Conservation (phyloP, 257 asterid species). For the Solanum arcanum region DNA sequence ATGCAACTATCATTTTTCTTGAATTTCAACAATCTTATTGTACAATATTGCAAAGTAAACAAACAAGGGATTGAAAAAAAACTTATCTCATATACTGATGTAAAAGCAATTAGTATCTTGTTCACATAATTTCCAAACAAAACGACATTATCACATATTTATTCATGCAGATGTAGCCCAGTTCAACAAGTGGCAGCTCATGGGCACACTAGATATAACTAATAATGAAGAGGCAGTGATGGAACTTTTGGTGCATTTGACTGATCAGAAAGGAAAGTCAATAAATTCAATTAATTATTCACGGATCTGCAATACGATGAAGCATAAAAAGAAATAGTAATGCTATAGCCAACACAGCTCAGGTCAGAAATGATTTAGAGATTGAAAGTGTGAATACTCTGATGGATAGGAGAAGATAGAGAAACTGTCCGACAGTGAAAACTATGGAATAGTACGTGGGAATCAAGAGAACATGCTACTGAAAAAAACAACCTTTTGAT, state of each 20-base stretch:
- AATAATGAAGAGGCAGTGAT: not conserved
- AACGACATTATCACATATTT: not conserved
- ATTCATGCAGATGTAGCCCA: not conserved
- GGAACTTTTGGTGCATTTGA: not conserved
- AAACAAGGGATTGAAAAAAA: not conserved
- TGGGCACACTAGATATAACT: not conserved
- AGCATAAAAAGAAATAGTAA: not conserved
- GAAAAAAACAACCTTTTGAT: not conserved
- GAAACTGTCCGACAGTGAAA: not conserved
- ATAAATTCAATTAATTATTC: not conserved
- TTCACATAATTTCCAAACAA: not conserved
- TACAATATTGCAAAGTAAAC: not conserved
- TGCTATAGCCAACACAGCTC: not conserved
- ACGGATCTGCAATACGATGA: not conserved
- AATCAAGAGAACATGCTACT: not conserved
- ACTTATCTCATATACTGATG: not conserved
- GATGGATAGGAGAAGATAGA: not conserved
- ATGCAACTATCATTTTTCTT: not conserved
- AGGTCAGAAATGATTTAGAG: not conserved
- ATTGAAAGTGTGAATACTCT: not conserved
- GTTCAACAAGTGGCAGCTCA: not conserved
- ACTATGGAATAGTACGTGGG: not conserved
- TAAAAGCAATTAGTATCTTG: not conserved
- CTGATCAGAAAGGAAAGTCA: not conserved
- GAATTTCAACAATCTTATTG: not conserved